phyloP scores from a whole-genome alignment of 495 filamentous ascomycete species.

The Cudoniella acicularis region DNA sequence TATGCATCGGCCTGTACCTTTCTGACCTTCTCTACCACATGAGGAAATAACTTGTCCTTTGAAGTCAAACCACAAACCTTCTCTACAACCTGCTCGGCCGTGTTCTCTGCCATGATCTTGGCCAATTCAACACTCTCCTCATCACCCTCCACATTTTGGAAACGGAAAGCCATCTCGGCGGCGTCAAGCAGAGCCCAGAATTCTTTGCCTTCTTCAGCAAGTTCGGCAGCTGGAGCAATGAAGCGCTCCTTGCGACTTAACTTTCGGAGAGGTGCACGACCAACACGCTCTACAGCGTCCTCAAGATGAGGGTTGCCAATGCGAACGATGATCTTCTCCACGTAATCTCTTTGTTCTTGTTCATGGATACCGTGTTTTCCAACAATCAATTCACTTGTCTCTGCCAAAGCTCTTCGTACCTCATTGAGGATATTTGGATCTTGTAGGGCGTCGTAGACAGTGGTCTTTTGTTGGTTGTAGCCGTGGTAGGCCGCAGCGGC shows the following conservation, averaged over 20 bases:
- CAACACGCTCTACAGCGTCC: constrained; percentile 91
- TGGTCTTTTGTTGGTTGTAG: constrained; percentile 73
- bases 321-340: constrained; percentile 83
- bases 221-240: constrained; percentile 82
- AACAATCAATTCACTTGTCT: constrained; percentile 81
- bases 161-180: constrained; percentile 82
- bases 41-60: constrained; percentile 66
- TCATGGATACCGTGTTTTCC: constrained; percentile 76
- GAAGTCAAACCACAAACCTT: constrained; percentile 73
- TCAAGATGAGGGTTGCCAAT: constrained; percentile 95
- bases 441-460: constrained; percentile 78
- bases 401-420: constrained; percentile 69
- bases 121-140: constrained; percentile 81
- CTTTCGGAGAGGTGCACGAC: constrained; percentile 91
- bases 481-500: constrained; percentile 97
- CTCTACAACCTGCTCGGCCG: constrained; percentile 61
- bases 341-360: constrained; percentile 81
- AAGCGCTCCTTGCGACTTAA: constrained; percentile 90
- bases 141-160: constrained; percentile 87
- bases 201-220: constrained; percentile 73
- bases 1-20: constrained; percentile 65
- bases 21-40: constrained; percentile 67
- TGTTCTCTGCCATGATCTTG: constrained; percentile 70
- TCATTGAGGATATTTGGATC: constrained; percentile 63
- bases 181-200: constrained; percentile 67